These are phyloP conservation scores for Lipomyces kockii DNA, from an alignment of 805 yeast genomes.

Conservation along the genomic window DNA sequence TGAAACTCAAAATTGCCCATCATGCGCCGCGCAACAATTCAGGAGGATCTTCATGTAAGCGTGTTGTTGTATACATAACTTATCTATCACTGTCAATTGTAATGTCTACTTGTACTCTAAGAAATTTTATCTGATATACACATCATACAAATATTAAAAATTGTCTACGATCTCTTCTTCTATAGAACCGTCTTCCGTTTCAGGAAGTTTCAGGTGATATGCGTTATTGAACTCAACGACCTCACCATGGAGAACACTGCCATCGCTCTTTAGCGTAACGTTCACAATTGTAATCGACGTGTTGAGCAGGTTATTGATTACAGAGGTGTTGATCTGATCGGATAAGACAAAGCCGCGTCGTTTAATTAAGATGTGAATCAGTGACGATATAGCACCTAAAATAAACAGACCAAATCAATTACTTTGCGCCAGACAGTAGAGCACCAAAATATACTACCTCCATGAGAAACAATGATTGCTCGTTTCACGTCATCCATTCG, in stretches of 20 bases:
- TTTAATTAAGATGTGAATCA: conserved; percentile 21
- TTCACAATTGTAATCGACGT: conserved; percentile 32
- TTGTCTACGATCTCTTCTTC: conserved; percentile 32
- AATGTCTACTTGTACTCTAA: too few relatives aligned
- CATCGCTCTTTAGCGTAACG: conserved; percentile 9
- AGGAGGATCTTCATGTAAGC: too few relatives aligned
- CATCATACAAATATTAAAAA: background rate
- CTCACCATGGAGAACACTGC: conserved; percentile 18
- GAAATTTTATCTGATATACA: background rate
- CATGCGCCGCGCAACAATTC: too few relatives aligned
- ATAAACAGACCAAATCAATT: background rate
- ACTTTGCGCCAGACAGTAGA: too few relatives aligned
- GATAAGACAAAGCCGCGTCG: conserved; percentile 22
- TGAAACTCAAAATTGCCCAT: too few relatives aligned
- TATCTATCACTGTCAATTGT: too few relatives aligned
- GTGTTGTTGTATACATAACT: too few relatives aligned
- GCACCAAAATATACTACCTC: conserved; percentile 17
- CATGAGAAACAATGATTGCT: conserved; percentile 27
- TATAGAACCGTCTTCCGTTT: background rate
- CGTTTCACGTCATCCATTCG: conserved; percentile 16
- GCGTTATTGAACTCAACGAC: conserved; percentile 33
- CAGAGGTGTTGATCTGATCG: conserved; percentile 13
- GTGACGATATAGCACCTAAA: conserved; percentile 26
- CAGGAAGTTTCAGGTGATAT: conserved; percentile 10
- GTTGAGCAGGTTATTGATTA: conserved; percentile 19